Evolutionary conservation across 1,284 basidiomycete genomes (phyloP), one percentile per base, ranked within the genome.

Genomic region (Cryptococcus sp.): DNA sequence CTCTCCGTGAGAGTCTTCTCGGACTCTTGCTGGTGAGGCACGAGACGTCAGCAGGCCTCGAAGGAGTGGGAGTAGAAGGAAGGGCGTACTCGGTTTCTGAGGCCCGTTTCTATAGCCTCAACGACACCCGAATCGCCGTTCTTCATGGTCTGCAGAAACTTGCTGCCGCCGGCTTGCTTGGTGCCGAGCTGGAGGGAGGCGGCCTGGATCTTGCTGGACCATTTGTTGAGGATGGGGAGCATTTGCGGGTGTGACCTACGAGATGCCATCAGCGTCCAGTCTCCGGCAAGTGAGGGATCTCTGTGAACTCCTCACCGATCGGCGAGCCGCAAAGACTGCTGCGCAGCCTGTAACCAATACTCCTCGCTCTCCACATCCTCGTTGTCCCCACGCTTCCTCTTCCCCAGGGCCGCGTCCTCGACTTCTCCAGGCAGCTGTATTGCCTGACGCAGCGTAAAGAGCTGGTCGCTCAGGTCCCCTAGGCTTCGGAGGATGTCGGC

Each of bases 201-300:
- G 0, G 91, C 88, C 68, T 93, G 89, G 46, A 96, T 88, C 78
- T 96, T 97, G 37, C 87, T 82, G 7, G 89, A 92, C 93, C 93
- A 97, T 78, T 96, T 96, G 48, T 82, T 79, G 18, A 97, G 81
- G 1, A 89, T 91, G 55, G 85, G 84, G 40, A 91, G 74, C 15
- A 89, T 79, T 63, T 86, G 79, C 1, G 84, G 81, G 67, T 91
- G 89, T 52, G 83, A 83, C 39, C 85, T 87, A 52, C n/a, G 35
- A 2, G 45, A 1, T 20, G 38, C 51, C 4, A 11, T 48, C 46
- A 57, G 46, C 21, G 46, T n/a, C 38, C 12, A 39, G 36, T 18
- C 47, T 2, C 5, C 12, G 33, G 21, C 28, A 4, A 33, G 7
- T 8, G 37, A 5, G 23, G 16, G 16, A 6, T 50, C 5, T 23